phyloP scores from a whole-genome alignment of 2,329 filamentous ascomycete species.

The Colletotrichum higginsianum region DNA sequence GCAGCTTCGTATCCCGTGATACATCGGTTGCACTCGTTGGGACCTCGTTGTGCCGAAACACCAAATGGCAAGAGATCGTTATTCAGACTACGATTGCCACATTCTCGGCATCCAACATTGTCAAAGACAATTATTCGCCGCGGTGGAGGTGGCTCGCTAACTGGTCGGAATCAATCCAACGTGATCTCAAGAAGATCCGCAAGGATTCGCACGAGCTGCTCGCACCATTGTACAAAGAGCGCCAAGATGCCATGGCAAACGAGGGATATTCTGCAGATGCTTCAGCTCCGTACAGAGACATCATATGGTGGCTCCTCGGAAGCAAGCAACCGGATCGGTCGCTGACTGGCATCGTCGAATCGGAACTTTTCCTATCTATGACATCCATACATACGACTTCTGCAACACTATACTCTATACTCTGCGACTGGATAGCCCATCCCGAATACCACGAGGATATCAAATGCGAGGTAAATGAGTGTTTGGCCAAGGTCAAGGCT shows the following conservation, averaged over 20 bases:
- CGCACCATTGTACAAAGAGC: slow-evolving; percentile 1
- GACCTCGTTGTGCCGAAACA: neutral
- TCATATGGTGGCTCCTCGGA: slow-evolving; percentile 5
- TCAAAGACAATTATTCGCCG: slow-evolving; percentile 10
- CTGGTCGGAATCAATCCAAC: neutral
- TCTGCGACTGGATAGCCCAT: slow-evolving; percentile 16
- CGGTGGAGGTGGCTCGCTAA: slow-evolving; percentile 20
- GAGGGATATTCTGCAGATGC: neutral
- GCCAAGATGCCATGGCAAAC: neutral
- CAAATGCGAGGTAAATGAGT: neutral
- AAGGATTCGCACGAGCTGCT: neutral
- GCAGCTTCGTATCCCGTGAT: neutral
- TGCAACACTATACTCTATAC: neutral
- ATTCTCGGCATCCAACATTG: neutral
- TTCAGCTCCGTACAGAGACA: slow-evolving; percentile 1
- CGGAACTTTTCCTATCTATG: slow-evolving; percentile 1
- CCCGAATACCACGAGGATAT: slow-evolving; percentile 15
- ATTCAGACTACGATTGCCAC: neutral
- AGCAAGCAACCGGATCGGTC: neutral
- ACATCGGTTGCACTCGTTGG: slow-evolving; percentile 2
- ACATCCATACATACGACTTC: slow-evolving; percentile 17
- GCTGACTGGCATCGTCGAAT: neutral
- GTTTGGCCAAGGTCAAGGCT: neutral
- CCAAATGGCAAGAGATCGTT: slow-evolving; percentile 5
- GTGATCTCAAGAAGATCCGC: slow-evolving; percentile 3